These are phyloP conservation scores for Candida mesenterica DNA, from an alignment of 1,139 yeast genomes.

Conservation along the genomic window DNA sequence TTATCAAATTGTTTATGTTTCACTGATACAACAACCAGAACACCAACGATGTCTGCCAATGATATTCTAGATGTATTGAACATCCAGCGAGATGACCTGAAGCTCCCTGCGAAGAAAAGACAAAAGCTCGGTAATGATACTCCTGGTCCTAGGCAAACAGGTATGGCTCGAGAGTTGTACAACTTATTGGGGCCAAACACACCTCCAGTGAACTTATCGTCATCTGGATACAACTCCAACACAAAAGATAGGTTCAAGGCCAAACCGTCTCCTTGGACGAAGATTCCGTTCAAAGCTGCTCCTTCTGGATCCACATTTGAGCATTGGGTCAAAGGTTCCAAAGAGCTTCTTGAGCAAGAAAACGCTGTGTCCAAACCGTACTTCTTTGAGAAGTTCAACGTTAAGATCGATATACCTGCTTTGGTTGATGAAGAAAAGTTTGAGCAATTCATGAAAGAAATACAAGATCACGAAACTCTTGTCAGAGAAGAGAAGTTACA, in stretches of 20 bases:
- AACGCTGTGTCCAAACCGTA: conserved; percentile 49
- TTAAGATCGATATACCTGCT: conserved; percentile 65
- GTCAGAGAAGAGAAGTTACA: conserved; percentile 16
- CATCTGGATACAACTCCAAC: conserved; percentile 43
- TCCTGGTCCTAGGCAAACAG: conserved; percentile 51
- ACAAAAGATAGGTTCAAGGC: conserved; percentile 67
- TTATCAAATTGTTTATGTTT: too few species aligned
- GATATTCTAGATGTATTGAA: conserved; percentile 81
- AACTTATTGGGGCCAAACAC: conserved; percentile 88
- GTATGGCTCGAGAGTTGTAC: conserved; percentile 89
- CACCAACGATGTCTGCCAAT: conserved; percentile 48
- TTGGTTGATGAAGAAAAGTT: conserved; percentile 68
- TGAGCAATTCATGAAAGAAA: conserved; percentile 44
- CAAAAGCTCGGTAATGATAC: conserved; percentile 25
- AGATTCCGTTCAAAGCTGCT: conserved; percentile 55
- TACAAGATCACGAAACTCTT: conserved; percentile 30
- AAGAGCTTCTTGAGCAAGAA: conserved; percentile 43
- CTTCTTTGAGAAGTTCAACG: conserved; percentile 74
- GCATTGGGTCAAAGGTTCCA: conserved; percentile 89
- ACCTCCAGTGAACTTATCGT: conserved; percentile 66
- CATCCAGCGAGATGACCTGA: conserved; percentile 47
- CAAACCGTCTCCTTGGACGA: conserved; percentile 82
- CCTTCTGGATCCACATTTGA: conserved; percentile 46
- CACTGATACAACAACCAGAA: too few species aligned
- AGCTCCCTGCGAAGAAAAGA: conserved; percentile 41